Evolutionary conservation across 805 yeast species (phyloP).

Genomic region (Lipomyces starkeyi): DNA sequence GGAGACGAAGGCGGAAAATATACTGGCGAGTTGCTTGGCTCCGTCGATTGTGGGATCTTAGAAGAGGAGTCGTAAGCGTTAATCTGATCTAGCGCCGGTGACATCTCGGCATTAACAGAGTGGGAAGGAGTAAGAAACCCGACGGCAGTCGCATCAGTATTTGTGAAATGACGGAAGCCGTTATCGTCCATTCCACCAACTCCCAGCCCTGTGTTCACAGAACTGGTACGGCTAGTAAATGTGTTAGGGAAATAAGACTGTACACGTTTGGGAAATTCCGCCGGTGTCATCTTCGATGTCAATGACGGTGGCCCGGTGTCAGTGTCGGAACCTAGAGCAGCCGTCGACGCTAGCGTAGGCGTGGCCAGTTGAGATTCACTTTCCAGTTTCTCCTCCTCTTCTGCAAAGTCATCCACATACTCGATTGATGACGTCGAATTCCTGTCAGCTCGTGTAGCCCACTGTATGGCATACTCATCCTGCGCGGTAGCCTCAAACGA

Average conservation of each 20-base stretch:
- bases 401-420: slow-evolving; percentile 25
- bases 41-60: background rate
- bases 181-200: slow-evolving; percentile 17
- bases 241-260: slow-evolving; percentile 29
- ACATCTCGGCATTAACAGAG: background rate
- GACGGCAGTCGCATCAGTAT: background rate
- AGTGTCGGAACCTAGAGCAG: background rate
- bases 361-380: slow-evolving; percentile 10
- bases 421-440: slow-evolving; percentile 30
- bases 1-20: slow-evolving; percentile 30
- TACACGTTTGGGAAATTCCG: slow-evolving; percentile 30
- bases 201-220: slow-evolving; percentile 15
- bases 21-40: slow-evolving; percentile 22
- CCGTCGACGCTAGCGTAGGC: slow-evolving; percentile 16
- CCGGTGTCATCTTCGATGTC: background rate
- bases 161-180: slow-evolving; percentile 6
- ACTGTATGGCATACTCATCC: slow-evolving; percentile 23
- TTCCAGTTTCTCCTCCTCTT: slow-evolving; percentile 18
- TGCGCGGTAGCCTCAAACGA: slow-evolving; percentile 22
- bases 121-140: background rate
- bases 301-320: background rate
- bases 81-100: background rate
- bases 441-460: slow-evolving; percentile 22
- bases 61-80: background rate
- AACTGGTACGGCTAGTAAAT: background rate